Base-by-base conservation (phyloP, 1,139 yeast species). In the Kurtzmaniella natalensis region DNA sequence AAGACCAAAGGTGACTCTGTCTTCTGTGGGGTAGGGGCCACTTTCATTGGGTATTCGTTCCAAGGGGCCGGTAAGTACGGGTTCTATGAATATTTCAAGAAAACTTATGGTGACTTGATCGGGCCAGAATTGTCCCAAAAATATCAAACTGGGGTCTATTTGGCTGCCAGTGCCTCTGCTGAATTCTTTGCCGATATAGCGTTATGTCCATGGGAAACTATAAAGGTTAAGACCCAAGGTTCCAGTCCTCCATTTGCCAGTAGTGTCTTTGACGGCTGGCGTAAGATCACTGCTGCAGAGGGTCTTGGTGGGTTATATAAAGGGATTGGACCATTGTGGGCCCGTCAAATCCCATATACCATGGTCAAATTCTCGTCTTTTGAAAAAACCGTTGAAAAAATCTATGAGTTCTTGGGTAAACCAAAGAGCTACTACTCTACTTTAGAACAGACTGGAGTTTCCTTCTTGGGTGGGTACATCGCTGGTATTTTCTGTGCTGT, bases 61-160 rank as follows among this genome's bases (percentile, higher is more conserved):
- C 97, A 89, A 64, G 96, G 97, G 51, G 95, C 95, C 39, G 95
- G 95, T 51, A 89, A 89, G 64, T 89, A 88, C 62, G 96, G 97
- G 30, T 81, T 87, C 61, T 89, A 89, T 62, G 96, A 89, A 63
- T 73, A 68, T 50, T 89, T 88, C 72, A 89, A 89, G 64, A 78
- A 83, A 61, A 68, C 74, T 37, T 89, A 87, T 59, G 61, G 80
- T 37, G 80, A 77, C 48, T 45, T 77, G 19, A 76, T 81, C 32
- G 95, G 95, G 23, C 76, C 73, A 28, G 78, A 81, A 41, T 43
- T 47, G 40, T 82, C 88, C 32, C 59, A 64, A 37, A 74, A 76
- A 42, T 80, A 81, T 65, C 80, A 78, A 57, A 84, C 95, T 11
- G 73, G 78, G 5, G 73, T 89, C 24, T 88, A 70, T 61, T 67